Evolutionary conservation across 805 yeast species (phyloP).

Genomic region (Schizosaccharomyces cryophilus): DNA sequence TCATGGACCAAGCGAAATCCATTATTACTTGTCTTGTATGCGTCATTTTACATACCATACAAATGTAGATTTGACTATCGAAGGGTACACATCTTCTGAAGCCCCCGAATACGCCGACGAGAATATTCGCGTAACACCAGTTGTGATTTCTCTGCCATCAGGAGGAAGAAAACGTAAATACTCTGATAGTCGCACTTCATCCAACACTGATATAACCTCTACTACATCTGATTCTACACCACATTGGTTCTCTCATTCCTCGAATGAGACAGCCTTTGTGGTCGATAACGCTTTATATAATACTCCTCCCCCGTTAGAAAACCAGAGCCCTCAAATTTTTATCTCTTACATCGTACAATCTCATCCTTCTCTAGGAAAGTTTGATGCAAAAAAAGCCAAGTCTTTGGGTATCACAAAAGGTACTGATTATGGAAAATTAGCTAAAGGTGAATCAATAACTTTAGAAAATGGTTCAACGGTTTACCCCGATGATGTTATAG

Average conservation of each 20-base stretch:
- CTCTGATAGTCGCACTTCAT: too few species aligned
- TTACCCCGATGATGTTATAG: background rate
- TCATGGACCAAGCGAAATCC: background rate
- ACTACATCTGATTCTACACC: background rate
- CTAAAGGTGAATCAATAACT: background rate
- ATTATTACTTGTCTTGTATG: background rate
- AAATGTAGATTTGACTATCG: background rate
- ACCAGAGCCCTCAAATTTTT: background rate
- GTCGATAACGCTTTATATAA: background rate
- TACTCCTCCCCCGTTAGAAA: background rate
- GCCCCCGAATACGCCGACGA: background rate
- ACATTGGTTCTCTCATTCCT: background rate
- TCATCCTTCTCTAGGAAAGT: background rate
- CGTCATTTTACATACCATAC: background rate
- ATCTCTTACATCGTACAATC: background rate
- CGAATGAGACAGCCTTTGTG: background rate
- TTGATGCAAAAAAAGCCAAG: background rate
- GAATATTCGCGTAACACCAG: background rate
- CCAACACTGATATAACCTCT: too few species aligned
- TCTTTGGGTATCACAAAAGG: background rate
- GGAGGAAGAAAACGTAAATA: too few species aligned
- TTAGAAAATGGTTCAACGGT: background rate
- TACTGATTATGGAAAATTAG: background rate
- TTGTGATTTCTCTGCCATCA: background rate
- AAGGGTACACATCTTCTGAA: background rate